Percentiles rank a stretch among this genome's conserved stretches.
phyloP scores from a whole-genome alignment of 805 yeast species.

The Zygosaccharomyces pseudorouxii region DNA sequence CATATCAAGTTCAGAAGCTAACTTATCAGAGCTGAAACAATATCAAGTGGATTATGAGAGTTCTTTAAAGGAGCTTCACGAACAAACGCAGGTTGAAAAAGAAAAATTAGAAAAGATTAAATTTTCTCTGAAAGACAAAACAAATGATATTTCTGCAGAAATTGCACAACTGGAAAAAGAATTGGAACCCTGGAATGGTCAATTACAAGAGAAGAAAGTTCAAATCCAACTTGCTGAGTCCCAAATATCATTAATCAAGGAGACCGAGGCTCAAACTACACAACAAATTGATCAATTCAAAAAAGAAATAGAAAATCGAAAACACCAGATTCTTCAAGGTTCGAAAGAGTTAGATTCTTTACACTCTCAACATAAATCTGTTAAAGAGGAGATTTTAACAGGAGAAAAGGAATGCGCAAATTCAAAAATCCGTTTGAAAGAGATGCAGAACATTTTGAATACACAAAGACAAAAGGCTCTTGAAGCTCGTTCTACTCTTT shows the following conservation, averaged over 20 bases:
- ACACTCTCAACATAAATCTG: slow-evolving; percentile 46
- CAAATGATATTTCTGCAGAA: slow-evolving; percentile 59
- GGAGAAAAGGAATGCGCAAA: slow-evolving; percentile 55
- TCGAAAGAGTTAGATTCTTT: slow-evolving; percentile 44
- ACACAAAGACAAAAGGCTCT: slow-evolving; percentile 55
- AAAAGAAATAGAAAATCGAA: slow-evolving; percentile 42
- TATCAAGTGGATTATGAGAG: slow-evolving; percentile 42
- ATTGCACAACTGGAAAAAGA: slow-evolving; percentile 59
- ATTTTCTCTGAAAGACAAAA: slow-evolving; percentile 63
- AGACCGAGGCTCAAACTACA: slow-evolving; percentile 41
- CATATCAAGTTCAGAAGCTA: slow-evolving; percentile 42
- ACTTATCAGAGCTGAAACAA: slow-evolving; percentile 42
- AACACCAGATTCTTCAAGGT: slow-evolving; percentile 46
- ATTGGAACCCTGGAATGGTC: slow-evolving; percentile 78
- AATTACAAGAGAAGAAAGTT: slow-evolving; percentile 57
- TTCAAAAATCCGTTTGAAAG: slow-evolving; percentile 47
- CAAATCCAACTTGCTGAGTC: slow-evolving; percentile 61
- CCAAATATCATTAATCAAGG: slow-evolving; percentile 54
- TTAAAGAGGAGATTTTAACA: slow-evolving; percentile 47
- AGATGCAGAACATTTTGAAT: slow-evolving; percentile 50
- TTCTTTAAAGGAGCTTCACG: slow-evolving; percentile 45
- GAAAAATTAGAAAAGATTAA: slow-evolving; percentile 58
- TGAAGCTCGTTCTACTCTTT: slow-evolving; percentile 60
- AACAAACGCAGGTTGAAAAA: slow-evolving; percentile 49
- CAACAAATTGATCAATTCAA: slow-evolving; percentile 44